Conservation (phyloP, 352 stramenopile genomes). For the Phytophthora vignae region DNA sequence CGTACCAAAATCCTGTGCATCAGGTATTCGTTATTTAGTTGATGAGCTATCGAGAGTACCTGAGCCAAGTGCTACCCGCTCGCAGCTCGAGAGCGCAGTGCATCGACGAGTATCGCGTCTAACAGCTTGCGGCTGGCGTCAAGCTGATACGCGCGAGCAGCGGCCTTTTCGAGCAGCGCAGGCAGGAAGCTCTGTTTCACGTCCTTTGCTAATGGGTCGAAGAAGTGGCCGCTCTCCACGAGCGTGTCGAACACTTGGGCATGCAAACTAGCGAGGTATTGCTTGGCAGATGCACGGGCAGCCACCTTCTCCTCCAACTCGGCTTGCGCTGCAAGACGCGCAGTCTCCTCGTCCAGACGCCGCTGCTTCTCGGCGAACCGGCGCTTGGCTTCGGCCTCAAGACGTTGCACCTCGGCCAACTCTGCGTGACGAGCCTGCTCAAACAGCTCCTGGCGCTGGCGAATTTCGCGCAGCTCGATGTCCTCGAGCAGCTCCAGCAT, state of each 20-base stretch:
- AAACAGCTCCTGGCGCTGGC: slow-evolving; percentile 92
- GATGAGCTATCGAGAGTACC: slow-evolving; percentile 7
- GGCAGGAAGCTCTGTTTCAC: slow-evolving; percentile 87
- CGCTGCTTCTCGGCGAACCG: slow-evolving; percentile 93
- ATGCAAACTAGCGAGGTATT: slow-evolving; percentile 91
- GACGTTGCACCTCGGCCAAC: slow-evolving; percentile 93
- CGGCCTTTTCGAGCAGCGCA: slow-evolving; percentile 54
- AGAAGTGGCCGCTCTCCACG: slow-evolving; percentile 89
- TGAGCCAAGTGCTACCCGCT: slow-evolving; percentile 12
- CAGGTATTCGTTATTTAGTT: slow-evolving; percentile 4
- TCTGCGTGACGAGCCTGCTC: slow-evolving; percentile 93
- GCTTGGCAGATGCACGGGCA: slow-evolving; percentile 87
- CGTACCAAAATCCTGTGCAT: not conserved
- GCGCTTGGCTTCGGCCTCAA: slow-evolving; percentile 94
- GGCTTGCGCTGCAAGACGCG: slow-evolving; percentile 71
- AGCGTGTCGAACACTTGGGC: slow-evolving; percentile 89
- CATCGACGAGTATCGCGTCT: slow-evolving; percentile 36
- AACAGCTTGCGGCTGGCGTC: slow-evolving; percentile 37
- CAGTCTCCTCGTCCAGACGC: slow-evolving; percentile 83
- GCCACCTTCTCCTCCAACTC: slow-evolving; percentile 94
- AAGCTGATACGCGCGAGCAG: slow-evolving; percentile 50
- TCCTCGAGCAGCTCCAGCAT: slow-evolving; percentile 96
- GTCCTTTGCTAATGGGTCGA: slow-evolving; percentile 89
- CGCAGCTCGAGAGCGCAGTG: slow-evolving; percentile 27
- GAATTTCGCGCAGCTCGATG: slow-evolving; percentile 91